phyloP scores from a whole-genome alignment of 495 filamentous ascomycete species.

The Xylaria acuta region DNA sequence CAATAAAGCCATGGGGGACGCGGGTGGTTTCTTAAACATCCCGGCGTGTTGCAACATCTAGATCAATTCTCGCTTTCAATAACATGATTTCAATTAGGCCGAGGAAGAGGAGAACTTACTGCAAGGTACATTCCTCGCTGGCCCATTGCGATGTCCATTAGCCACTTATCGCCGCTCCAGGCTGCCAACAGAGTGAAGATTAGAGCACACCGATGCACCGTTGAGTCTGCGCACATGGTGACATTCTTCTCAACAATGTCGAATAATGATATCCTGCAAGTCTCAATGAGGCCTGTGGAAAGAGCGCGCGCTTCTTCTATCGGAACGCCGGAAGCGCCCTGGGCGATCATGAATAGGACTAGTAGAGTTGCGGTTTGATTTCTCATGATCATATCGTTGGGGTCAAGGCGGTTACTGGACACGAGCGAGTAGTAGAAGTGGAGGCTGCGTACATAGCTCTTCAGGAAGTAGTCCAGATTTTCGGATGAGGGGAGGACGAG shows the following conservation, averaged over 20 bases:
- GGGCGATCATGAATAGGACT: conserved; percentile 69
- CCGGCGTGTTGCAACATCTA: conserved; percentile 64
- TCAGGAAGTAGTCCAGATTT: conserved; percentile 66
- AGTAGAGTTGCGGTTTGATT: conserved; percentile 64
- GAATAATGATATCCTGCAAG: conserved; percentile 69
- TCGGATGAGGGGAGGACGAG: conserved; percentile 63
- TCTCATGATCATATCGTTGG: conserved; percentile 65
- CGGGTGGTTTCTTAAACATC: conserved; percentile 44
- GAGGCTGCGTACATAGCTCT: conserved; percentile 63
- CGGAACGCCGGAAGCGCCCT: conserved; percentile 64
- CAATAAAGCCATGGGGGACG: conserved; percentile 44
- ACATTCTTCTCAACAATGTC: conserved; percentile 71
- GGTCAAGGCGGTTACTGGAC: conserved; percentile 57
- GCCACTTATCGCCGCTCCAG: conserved; percentile 74
- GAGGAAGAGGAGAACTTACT: conserved; percentile 45
- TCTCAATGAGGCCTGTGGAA: conserved; percentile 67
- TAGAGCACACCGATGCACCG: conserved; percentile 63
- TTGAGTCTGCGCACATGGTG: conserved; percentile 63
- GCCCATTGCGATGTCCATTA: conserved; percentile 75
- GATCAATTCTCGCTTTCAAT: conserved; percentile 20
- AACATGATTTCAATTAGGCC: background rate
- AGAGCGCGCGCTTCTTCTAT: conserved; percentile 63
- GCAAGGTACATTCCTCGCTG: conserved; percentile 71
- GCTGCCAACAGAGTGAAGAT: conserved; percentile 66
- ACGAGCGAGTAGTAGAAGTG: conserved; percentile 65